Conservation (phyloP, 164 flowering plant species). For the Litsea cubeba region DNA sequence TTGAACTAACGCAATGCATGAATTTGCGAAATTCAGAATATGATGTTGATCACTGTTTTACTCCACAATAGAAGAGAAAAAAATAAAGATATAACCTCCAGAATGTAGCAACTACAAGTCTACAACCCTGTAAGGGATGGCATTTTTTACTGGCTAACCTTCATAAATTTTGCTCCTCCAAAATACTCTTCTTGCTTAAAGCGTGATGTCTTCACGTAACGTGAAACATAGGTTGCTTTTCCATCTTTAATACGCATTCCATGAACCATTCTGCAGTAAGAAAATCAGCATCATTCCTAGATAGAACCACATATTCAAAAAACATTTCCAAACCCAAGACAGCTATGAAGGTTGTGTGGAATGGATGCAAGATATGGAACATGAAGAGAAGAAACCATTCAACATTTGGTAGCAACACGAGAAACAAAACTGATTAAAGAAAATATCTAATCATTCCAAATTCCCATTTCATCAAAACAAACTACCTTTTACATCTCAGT, state of each 20-base stretch:
- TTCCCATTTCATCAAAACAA: no score
- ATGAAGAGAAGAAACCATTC: background rate
- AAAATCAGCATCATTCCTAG: background rate
- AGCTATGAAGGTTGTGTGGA: background rate
- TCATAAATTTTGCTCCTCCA: constrained; percentile 85
- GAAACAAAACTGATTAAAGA: constrained; percentile 1
- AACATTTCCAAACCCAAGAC: background rate
- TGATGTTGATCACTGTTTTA: background rate
- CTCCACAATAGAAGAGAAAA: background rate
- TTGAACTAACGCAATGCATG: background rate
- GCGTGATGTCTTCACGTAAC: constrained; percentile 78
- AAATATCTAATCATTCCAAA: background rate
- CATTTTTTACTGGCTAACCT: constrained; percentile 38
- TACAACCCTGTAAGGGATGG: background rate
- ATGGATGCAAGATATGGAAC: background rate
- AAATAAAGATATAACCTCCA: background rate
- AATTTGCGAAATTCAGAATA: background rate
- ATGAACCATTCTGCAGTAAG: constrained; percentile 80
- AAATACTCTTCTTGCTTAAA: constrained; percentile 87
- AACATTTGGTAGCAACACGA: background rate
- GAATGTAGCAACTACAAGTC: background rate
- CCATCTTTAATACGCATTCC: constrained; percentile 94
- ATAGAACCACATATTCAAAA: background rate
- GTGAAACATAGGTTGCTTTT: constrained; percentile 89
- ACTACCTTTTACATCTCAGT: no score